These are phyloP conservation scores for Poterioochromonas sp. DNA, from an alignment of 352 stramenopile genomes.

Conservation along the genomic window DNA sequence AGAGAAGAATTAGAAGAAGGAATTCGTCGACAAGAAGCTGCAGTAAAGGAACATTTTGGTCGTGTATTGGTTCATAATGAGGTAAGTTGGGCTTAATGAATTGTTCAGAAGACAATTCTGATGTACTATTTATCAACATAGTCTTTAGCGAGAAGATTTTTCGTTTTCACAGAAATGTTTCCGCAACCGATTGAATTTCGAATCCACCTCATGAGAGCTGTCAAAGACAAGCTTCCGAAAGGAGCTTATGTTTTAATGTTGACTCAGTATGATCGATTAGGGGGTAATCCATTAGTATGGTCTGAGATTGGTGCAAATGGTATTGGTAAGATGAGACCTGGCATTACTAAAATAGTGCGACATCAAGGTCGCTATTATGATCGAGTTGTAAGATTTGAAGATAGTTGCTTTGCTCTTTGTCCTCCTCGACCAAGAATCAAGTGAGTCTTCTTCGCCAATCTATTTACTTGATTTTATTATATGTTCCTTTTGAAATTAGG, in stretches of 20 bases:
- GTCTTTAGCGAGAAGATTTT: conserved; percentile 9
- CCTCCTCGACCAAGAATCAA: conserved; percentile 50
- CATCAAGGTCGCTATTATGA: conserved; percentile 71
- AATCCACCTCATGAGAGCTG: conserved; percentile 54
- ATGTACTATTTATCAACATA: conserved; percentile 36
- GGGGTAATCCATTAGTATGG: conserved; percentile 64
- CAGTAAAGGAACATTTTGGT: conserved; percentile 57
- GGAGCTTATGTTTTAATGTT: conserved; percentile 66
- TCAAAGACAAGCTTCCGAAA: conserved; percentile 67
- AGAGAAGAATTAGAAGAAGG: conserved; percentile 54
- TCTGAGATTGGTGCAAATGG: conserved; percentile 43
- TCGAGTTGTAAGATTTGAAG: conserved; percentile 61
- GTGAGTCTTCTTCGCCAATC: conserved; percentile 40
- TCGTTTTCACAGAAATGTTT: not conserved
- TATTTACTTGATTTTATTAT: not conserved
- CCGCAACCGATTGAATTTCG: conserved; percentile 23
- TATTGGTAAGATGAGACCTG: conserved; percentile 35
- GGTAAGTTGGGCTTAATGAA: not conserved
- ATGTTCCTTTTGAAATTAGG: not conserved
- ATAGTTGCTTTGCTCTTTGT: conserved; percentile 66
- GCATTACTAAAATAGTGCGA: conserved; percentile 58
- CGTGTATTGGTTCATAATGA: conserved; percentile 45
- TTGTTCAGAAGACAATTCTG: not conserved
- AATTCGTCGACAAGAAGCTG: conserved; percentile 55
- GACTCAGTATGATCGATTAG: conserved; percentile 70